Base-by-base conservation (phyloP, 179 eudicot species). In the Dionaea muscipula region DNA sequence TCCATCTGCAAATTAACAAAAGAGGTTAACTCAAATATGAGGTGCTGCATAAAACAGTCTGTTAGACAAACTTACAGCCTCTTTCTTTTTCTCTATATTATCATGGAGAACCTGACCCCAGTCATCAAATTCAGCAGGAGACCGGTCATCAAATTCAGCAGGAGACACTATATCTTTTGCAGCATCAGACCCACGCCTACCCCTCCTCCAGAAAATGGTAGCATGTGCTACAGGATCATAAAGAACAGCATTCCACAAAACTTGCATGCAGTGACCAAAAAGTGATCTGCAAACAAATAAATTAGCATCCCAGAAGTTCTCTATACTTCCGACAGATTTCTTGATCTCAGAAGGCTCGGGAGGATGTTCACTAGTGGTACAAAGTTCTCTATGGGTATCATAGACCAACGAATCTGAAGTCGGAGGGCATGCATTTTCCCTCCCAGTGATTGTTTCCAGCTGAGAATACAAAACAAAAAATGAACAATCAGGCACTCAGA, bases 191-290 rank as follows among this genome's bases (percentile, higher is more conserved):
- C 89, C 82, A 6, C 76, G 80, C 63, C 61, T 79, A 28, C 52
- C 57, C 56, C 72, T 91, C 61, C 98, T 77, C 98, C 96, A 88
- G 24, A 70, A 44, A 62, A 76, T 67, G 16, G 71, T 51, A 71
- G 59, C 78, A 19, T 81, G 72, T 15, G 60, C 72, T 24, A 88
- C 60, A 56, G 76, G 83, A 60, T 88, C 98, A 75, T 77, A 78
- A 60, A 69, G 68, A 22, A 84, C 78, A 39, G 84, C 86, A 79
- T 84, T 82, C 98, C 98, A 91, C 73, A 82, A 60, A 64, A 75
- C 89, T 70, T 81, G 74, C 76, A 68, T 74, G 73, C 86, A 81
- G 54, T 77, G 63, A 66, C 74, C 70, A 64, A 78, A 76, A 48
- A 84, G 67, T 47, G 52, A 57, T 55, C 53, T 74, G 65, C 75